A percentile compares a stretch with the other conserved stretches of the same genome.
These are phyloP conservation scores for Stemphylium vesicarium DNA, from an alignment of 2,329 filamentous ascomycete species.

Conservation along the genomic window DNA sequence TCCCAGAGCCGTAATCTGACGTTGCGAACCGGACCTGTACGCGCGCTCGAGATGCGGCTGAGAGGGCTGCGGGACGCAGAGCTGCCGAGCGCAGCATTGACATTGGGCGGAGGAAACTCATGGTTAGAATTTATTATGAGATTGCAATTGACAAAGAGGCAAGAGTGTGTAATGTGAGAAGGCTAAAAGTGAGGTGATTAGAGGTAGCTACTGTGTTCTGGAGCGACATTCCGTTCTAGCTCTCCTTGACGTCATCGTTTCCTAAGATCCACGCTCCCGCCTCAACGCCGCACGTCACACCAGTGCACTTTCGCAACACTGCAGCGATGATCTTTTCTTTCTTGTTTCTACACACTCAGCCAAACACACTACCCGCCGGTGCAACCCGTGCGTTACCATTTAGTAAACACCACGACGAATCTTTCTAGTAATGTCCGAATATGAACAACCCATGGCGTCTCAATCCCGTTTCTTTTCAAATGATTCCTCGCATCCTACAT, in stretches of 20 bases:
- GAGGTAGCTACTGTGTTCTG: background rate
- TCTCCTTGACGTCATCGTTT: conserved; percentile 15
- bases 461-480: too few species aligned
- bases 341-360: background rate
- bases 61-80: conserved; percentile 28
- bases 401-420: too few species aligned
- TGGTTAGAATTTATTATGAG: conserved; percentile 16
- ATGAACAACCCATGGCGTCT: too few species aligned
- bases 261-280: conserved; percentile 1
- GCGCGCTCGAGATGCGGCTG: conserved; percentile 34
- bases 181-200: background rate
- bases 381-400: too few species aligned
- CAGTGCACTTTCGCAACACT: conserved; percentile 2
- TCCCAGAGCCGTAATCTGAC: conserved; percentile 52
- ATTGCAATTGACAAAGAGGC: conserved; percentile 8
- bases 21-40: conserved; percentile 45
- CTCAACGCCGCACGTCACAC: conserved; percentile 8
- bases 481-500: too few species aligned
- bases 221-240: conserved; percentile 6
- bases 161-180: background rate
- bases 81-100: conserved; percentile 39
- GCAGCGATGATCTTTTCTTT: conserved; percentile 4
- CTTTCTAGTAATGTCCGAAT: too few species aligned
- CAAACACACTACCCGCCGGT: background rate
- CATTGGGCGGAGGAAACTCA: conserved; percentile 41